Evolutionary conservation across 1,139 yeast genomes (phyloP).

Genomic region (Citeromyces hawaiiensis): DNA sequence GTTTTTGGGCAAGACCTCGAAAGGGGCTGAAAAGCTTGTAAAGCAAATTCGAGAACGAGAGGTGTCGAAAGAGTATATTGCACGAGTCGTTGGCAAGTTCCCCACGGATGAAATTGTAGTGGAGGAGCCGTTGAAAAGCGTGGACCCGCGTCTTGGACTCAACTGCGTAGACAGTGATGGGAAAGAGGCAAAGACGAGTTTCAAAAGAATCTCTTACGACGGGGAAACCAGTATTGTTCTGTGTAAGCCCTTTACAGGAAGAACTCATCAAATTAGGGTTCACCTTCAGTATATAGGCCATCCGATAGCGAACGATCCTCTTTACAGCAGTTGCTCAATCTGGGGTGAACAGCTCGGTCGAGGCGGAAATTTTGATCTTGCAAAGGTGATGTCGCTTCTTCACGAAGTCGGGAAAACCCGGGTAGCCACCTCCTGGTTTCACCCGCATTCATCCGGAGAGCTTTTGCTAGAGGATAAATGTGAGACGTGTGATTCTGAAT

Average conservation of each 20-base stretch:
- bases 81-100: slow-evolving; percentile 78
- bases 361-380: slow-evolving; percentile 29
- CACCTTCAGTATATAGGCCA: slow-evolving; percentile 52
- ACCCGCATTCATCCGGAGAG: slow-evolving; percentile 46
- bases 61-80: slow-evolving; percentile 74
- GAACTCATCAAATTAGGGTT: slow-evolving; percentile 69
- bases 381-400: slow-evolving; percentile 23
- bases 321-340: slow-evolving; percentile 49
- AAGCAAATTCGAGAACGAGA: slow-evolving; percentile 63
- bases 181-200: slow-evolving; percentile 45
- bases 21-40: slow-evolving; percentile 69
- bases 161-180: slow-evolving; percentile 61
- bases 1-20: slow-evolving; percentile 78
- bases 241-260: slow-evolving; percentile 61
- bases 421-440: slow-evolving; percentile 58
- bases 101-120: slow-evolving; percentile 39
- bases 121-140: slow-evolving; percentile 57
- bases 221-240: slow-evolving; percentile 50
- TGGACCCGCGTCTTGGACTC: slow-evolving; percentile 69
- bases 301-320: slow-evolving; percentile 59
- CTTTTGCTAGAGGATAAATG: slow-evolving; percentile 44
- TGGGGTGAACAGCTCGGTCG: slow-evolving; percentile 63
- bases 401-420: slow-evolving; percentile 57
- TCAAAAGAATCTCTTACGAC: slow-evolving; percentile 47
- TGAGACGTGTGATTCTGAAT: slow-evolving; percentile 51